A percentile compares a stretch with the other conserved stretches of the same genome.
Evolutionary conservation across 257 asterid genomes (phyloP).

Genomic region (Ajuga chamaepitys): DNA sequence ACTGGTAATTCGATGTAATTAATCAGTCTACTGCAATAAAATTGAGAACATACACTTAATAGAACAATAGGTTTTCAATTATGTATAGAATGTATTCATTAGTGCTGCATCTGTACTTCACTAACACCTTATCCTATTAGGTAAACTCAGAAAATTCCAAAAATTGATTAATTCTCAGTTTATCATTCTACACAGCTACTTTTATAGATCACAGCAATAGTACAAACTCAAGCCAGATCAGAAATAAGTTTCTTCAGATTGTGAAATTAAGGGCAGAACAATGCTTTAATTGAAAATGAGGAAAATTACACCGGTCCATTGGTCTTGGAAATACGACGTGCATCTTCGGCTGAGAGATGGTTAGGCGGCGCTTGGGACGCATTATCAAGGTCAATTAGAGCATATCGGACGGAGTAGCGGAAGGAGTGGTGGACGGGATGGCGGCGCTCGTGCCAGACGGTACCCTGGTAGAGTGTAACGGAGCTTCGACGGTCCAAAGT

Average conservation of each 20-base stretch:
- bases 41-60: conserved; percentile 6
- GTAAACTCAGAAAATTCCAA: not conserved
- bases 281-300: not conserved
- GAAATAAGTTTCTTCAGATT: not conserved
- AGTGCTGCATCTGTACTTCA: not conserved
- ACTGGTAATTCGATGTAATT: conserved; percentile 34
- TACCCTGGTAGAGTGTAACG: conserved; percentile 58
- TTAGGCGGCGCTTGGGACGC: conserved; percentile 36
- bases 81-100: not conserved
- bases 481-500: not conserved
- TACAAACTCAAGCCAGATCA: not conserved
- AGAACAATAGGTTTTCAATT: no score
- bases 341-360: conserved; percentile 59
- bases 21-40: conserved; percentile 20
- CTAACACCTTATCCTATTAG: not conserved
- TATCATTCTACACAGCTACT: not conserved
- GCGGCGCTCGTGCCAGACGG: conserved; percentile 93
- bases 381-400: conserved; percentile 67
- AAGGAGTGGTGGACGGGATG: conserved; percentile 88
- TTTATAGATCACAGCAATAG: not conserved
- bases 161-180: not conserved
- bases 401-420: conserved; percentile 75
- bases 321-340: conserved; percentile 56
- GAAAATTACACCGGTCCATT: conserved; percentile 68
- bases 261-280: not conserved